Base-by-base conservation (phyloP, 1,284 basidiomycete genomes). In the Xanthoconium separans region DNA sequence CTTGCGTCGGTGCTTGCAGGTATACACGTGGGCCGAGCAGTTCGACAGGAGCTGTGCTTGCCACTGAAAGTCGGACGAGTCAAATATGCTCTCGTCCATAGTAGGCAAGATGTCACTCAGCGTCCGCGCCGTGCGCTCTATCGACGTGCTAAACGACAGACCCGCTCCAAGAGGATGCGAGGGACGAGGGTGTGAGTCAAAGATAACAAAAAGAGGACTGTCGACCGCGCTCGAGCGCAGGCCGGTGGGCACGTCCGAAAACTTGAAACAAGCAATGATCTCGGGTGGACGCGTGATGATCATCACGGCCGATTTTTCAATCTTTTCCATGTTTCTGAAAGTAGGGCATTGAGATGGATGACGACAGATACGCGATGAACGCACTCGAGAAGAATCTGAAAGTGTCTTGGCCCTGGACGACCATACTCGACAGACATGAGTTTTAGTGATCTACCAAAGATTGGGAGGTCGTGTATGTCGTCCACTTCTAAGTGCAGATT, bases 271-370 rank as follows among this genome's bases (percentile, higher is more conserved):
- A 20, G 77, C 73, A 27, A 88, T 66, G 51, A 86, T 84, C 64
- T 87, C 86, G 0, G 86, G 86, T 33, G 86, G 83, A 20, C 85
- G 82, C 0, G 85, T 87, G 54, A 88, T 82, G 52, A 87, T 73
- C 27, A 73, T 76, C 24, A 75, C 83, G 9, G 67, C 67, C n/a
- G 71, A 73, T 12, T 54, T 61, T 41, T 62, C 60, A 15, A 59
- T 58, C 2, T 56, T 51, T 50, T 62, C 58, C 65, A 77, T 61
- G 42, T 68, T 61, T 51, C 75, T 81, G 57, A 18, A 22, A 18
- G 7, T 22, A 42, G 31, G 1, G 6, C 5, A 51, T 22, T 20
- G 18, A 0, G 12, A 15, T 30, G 45, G 11, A 0, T 12, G 6
- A 6, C 9, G 46, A 18, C 8, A 27, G 4, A 27, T 6, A 5